These are phyloP conservation scores for Ascoidea asiatica DNA, from an alignment of 805 yeast genomes.

Conservation along the genomic window DNA sequence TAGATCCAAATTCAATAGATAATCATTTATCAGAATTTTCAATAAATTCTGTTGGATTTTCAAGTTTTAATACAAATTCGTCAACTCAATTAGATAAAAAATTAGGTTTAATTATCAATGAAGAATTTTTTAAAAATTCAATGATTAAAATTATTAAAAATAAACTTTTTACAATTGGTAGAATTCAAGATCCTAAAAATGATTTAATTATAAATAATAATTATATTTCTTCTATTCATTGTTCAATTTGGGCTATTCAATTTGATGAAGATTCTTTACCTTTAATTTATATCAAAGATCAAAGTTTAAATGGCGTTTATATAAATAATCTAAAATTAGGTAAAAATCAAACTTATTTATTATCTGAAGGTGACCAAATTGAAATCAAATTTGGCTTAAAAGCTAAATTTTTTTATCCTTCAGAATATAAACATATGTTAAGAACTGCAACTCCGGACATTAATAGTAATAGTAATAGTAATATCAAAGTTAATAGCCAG, in stretches of 20 bases:
- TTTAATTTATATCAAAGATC: constrained; percentile 34
- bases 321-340: constrained; percentile 23
- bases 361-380: constrained; percentile 26
- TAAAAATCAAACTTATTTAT: constrained; percentile 19
- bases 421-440: constrained; percentile 13
- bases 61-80: too few relatives aligned
- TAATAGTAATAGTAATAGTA: constrained; percentile 8
- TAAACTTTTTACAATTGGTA: constrained; percentile 28
- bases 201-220: constrained; percentile 22
- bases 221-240: constrained; percentile 33
- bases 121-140: not conserved
- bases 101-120: too few relatives aligned
- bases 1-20: too few relatives aligned
- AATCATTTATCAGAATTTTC: too few relatives aligned
- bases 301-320: constrained; percentile 36
- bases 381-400: constrained; percentile 21
- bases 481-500: constrained; percentile 1
- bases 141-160: constrained; percentile 15
- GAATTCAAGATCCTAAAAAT: constrained; percentile 18
- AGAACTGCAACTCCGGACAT: constrained; percentile 7
- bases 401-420: constrained; percentile 13
- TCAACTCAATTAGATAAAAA: too few relatives aligned
- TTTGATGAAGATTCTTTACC: constrained; percentile 36
- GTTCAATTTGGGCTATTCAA: constrained; percentile 30
- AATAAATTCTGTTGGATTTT: too few relatives aligned